Conservation (phyloP, 1,284 basidiomycete species). For the Coniferiporia sulphurascens region DNA sequence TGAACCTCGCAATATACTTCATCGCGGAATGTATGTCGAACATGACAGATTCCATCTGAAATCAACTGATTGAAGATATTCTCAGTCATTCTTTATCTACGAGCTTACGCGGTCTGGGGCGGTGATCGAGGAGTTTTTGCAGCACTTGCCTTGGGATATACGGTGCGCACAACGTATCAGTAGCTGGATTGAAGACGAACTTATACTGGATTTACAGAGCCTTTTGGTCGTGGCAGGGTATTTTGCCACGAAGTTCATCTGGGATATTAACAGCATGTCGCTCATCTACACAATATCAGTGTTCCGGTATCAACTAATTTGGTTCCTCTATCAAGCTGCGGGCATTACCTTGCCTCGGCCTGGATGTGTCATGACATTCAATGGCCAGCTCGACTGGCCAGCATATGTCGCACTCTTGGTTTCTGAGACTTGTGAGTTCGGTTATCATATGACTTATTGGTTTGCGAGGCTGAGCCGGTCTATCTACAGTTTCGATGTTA, state of each 20-base stretch:
- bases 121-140: not conserved
- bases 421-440: slow-evolving; percentile 1
- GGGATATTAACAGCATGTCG: not conserved
- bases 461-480: not conserved
- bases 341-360: not conserved
- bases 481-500: not conserved
- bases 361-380: not conserved
- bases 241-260: not conserved
- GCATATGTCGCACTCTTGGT: not conserved
- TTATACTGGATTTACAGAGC: not conserved
- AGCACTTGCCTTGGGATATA: not conserved
- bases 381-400: not conserved
- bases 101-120: slow-evolving; percentile 9
- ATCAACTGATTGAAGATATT: not conserved
- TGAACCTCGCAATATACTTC: not conserved
- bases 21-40: not conserved
- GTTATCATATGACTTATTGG: not conserved
- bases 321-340: not conserved
- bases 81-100: slow-evolving; percentile 25
- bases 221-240: not conserved
- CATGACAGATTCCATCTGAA: not conserved
- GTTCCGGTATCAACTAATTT: not conserved
- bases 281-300: too few species aligned
- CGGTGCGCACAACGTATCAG: not conserved
- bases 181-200: not conserved